phyloP scores from a whole-genome alignment of 345 rosid species.

The Eucalyptus cloeziana region DNA sequence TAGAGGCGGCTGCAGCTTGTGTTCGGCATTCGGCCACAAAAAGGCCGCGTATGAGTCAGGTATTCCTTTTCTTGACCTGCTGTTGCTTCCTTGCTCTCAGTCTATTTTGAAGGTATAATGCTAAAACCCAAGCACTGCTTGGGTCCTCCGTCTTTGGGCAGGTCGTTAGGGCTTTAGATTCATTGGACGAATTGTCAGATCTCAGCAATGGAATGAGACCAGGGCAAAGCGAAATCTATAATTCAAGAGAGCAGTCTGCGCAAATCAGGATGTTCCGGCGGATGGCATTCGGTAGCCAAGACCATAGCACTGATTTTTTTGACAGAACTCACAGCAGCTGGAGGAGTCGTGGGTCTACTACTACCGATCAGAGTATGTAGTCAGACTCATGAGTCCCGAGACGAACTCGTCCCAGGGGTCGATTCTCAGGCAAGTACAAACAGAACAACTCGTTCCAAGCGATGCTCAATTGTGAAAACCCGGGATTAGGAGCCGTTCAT shows the following conservation, averaged over 20 bases:
- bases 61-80: not conserved
- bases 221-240: conserved; percentile 73
- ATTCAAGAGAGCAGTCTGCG: conserved; percentile 82
- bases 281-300: conserved; percentile 94
- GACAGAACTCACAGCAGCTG: conserved; percentile 66
- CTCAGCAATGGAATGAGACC: conserved; percentile 89
- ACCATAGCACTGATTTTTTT: conserved; percentile 63
- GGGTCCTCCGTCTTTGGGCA: not conserved
- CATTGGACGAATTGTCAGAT: conserved; percentile 59
- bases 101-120: not conserved
- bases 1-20: conserved; percentile 97
- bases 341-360: conserved; percentile 44
- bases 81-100: not conserved
- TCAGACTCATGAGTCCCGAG: not conserved
- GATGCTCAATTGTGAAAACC: not conserved
- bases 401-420: not conserved
- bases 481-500: not conserved
- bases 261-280: conserved; percentile 89
- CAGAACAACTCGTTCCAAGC: not conserved
- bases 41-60: conserved; percentile 98
- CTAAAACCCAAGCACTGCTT: not conserved
- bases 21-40: conserved; percentile 83
- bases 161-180: conserved; percentile 88
- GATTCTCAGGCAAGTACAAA: not conserved
- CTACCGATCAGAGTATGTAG: not conserved